Base-by-base conservation (phyloP, 2,329 filamentous ascomycete species). In the Fusarium hainanense region DNA sequence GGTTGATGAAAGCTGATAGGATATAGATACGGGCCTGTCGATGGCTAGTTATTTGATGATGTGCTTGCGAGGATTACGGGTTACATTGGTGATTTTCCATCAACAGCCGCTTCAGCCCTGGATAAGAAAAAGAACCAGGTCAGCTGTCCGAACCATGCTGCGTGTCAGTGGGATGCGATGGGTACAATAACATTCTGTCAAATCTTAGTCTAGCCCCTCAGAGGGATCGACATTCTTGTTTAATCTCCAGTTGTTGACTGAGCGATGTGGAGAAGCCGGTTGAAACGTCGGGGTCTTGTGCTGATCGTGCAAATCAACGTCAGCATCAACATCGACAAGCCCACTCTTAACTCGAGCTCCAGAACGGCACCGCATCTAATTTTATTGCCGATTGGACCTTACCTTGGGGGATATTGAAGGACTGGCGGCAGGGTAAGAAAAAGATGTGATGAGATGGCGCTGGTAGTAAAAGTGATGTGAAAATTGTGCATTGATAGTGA, bases 241-340 rank as follows among this genome's bases (percentile, higher is more conserved):
- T 55, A 70, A 54, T 62, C 60, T 71, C 57, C 44, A 62, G 58
- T 41, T 67, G 67, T 50, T 68, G 65, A 70, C 62, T 57, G 48
- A 57, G 46, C 37, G 60, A 71, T 71, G 73, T 73, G 73, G 71
- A 75, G 72, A 71, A 62, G 55, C 51, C 60, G 69, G 69, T 67
- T 59, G 63, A 75, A 75, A 75, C 73, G 69, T 71, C 61, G 60
- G 60, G 71, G 66, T 66, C 63, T 70, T 54, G 66, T 51, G 58
- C 57, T 63, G 58, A 61, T 57, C 51, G 58, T 61, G 40, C 71
- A 63, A 62, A 65, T 68, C 58, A 63, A 54, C 63, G 30, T 48
- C 46, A 48, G 20, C 23, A 68, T 69, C 59, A 70, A 63, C 23
- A 68, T 69, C 59, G 68, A 63, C 41, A 21, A 30, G 20, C 34